Evolutionary conservation across 1,284 basidiomycete species (phyloP).

Genomic region (Ustilago esculenta): DNA sequence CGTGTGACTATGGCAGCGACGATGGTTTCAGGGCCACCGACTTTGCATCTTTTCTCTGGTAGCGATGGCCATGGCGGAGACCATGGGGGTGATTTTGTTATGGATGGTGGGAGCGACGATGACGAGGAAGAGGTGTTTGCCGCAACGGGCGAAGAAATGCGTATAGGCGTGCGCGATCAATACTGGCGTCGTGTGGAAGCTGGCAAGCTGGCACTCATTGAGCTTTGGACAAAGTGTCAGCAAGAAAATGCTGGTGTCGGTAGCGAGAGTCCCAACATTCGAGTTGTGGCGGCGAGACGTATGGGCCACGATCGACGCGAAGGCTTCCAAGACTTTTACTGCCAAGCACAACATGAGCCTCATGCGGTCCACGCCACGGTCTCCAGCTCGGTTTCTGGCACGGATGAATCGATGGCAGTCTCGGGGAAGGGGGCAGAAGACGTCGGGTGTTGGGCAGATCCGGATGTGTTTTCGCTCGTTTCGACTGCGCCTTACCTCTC

Average conservation of each 20-base stretch:
- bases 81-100: neutral
- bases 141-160: constrained; percentile 17
- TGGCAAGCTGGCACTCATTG: constrained; percentile 21
- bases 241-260: too few species aligned
- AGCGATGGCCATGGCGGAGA: neutral
- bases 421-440: neutral
- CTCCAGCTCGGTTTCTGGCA: too few species aligned
- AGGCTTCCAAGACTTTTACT: constrained; percentile 38
- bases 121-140: neutral
- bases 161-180: constrained; percentile 21
- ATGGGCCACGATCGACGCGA: constrained; percentile 42
- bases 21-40: neutral
- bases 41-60: too few species aligned
- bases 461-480: constrained; percentile 36
- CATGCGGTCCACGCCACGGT: too few species aligned
- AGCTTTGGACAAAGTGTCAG: constrained; percentile 18
- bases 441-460: constrained; percentile 37
- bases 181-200: constrained; percentile 29
- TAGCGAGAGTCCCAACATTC: constrained; percentile 15
- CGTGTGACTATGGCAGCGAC: neutral
- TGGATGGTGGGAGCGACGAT: too few species aligned
- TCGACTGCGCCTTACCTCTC: constrained; percentile 20
- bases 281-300: constrained; percentile 28
- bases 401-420: neutral
- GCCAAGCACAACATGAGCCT: constrained; percentile 31